Conservation (phyloP, 345 rosid species). For the Bruguiera gymnorhiza region DNA sequence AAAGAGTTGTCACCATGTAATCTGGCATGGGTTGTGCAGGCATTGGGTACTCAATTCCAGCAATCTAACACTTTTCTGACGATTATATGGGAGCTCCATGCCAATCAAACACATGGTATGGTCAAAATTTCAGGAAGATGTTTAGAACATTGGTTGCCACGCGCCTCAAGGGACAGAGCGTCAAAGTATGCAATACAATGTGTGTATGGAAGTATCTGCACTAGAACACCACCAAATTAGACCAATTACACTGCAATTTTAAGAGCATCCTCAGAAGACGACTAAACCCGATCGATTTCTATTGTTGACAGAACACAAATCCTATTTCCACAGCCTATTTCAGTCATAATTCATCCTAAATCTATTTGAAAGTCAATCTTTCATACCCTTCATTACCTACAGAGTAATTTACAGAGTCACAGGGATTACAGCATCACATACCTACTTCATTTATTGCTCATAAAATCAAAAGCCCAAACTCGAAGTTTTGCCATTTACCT, state of each 20-base stretch:
- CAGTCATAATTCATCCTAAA: no score
- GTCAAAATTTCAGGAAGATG: constrained; percentile 92
- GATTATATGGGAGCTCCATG: constrained; percentile 81
- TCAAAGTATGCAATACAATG: constrained; percentile 87
- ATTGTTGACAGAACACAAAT: background rate
- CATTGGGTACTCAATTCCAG: constrained; percentile 72
- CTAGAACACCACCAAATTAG: background rate
- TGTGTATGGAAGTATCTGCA: constrained; percentile 82
- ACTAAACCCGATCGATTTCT: background rate
- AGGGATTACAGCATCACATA: no score
- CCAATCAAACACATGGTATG: constrained; percentile 86
- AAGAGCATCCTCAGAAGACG: background rate
- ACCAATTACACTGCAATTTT: background rate
- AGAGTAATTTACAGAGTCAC: no score
- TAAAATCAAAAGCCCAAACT: background rate
- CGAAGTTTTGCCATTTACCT: constrained; percentile 37
- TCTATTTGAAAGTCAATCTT: background rate
- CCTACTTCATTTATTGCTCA: background rate
- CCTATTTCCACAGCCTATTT: no score
- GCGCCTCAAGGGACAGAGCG: constrained; percentile 55
- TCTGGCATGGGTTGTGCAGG: constrained; percentile 75
- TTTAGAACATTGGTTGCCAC: constrained; percentile 56
- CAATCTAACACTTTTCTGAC: constrained; percentile 78
- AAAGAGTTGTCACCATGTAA: constrained; percentile 81
- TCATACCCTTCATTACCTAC: background rate